phyloP scores from a whole-genome alignment of 305 asterid species.

The Fraxinus greggii region DNA sequence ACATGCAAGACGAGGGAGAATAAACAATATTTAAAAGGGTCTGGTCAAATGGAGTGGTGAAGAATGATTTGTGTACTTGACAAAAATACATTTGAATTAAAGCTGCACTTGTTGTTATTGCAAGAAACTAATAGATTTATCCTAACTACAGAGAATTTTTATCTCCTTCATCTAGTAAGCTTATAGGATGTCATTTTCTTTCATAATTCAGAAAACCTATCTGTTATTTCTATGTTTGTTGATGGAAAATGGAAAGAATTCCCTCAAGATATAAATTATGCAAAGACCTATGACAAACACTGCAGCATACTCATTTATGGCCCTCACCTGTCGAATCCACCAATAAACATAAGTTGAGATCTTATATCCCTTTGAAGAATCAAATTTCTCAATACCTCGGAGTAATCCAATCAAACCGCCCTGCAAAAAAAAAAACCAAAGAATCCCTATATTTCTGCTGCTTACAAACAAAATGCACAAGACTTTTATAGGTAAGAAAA shows the following conservation, averaged over 20 bases:
- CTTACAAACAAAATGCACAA: slow-evolving; percentile 9
- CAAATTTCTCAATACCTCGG: slow-evolving; percentile 91
- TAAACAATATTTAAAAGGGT: background rate
- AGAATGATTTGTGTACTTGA: background rate
- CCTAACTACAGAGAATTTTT: background rate
- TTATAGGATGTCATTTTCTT: background rate
- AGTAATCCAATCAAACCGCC: slow-evolving; percentile 93
- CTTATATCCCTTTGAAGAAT: slow-evolving; percentile 88
- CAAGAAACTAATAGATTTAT: background rate
- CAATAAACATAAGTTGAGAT: slow-evolving; percentile 97
- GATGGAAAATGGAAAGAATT: background rate
- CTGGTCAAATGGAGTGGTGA: background rate
- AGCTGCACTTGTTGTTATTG: background rate
- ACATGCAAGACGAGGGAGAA: background rate
- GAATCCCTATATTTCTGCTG: slow-evolving; percentile 4
- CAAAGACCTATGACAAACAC: background rate
- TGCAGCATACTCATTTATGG: background rate
- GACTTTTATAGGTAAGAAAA: background rate
- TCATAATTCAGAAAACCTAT: background rate
- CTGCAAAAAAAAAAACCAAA: slow-evolving; percentile 40
- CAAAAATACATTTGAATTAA: background rate
- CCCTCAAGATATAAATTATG: background rate
- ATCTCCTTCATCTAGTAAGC: background rate
- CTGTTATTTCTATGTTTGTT: background rate
- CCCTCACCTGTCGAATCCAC: slow-evolving; percentile 94